Evolutionary conservation across 768 basidiomycete species (phyloP), one percentile per base, ranked within the genome.

Genomic region (Tephrocybe sp.): DNA sequence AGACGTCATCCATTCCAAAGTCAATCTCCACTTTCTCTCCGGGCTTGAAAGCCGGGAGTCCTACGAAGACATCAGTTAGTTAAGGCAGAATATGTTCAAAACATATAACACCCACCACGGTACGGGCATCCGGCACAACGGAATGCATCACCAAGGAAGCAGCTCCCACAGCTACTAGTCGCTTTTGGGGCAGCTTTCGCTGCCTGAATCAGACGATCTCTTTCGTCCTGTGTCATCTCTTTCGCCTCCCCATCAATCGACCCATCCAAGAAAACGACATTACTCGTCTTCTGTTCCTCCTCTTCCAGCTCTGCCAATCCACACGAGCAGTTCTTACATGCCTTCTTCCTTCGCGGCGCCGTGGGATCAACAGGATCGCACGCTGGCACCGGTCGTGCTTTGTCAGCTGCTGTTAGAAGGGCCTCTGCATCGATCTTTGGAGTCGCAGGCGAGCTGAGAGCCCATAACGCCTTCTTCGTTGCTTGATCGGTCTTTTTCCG

Each of bases 111-210:
- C 90, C 54, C 59, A 98, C 96, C 96, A 39, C 92, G 75, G 70
- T 98, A 99, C 23, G 97, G 97, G 68, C 97, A 99, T 47, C 92
- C 84, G 19, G 87, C 87, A 69, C 97, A 99, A 63, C 97, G 77
- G 73, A 99, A 99, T 2, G 97, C 97, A 69, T 99, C 97, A 9
- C 97, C 97, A 33, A 98, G 73, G 75, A 92, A 98, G 75, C 97
- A 99, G 72, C 79, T 98, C 13, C 95, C 96, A 73, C 97, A 98
- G 64, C 92, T 93, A 65, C 94, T 96, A 48, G 94, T 98, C 33
- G 90, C 92, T 72, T 92, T 91, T 11, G 85, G 84, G 12, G 91
- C 82, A 17, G 79, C 79, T 61, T 77, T 80, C 0, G 86, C 88
- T 8, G 89, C 89, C 36, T 72, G 68, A 2, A 82, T 61, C 62